Base-by-base conservation (phyloP, 345 rosid species). In the Pugionium dolabratum region DNA sequence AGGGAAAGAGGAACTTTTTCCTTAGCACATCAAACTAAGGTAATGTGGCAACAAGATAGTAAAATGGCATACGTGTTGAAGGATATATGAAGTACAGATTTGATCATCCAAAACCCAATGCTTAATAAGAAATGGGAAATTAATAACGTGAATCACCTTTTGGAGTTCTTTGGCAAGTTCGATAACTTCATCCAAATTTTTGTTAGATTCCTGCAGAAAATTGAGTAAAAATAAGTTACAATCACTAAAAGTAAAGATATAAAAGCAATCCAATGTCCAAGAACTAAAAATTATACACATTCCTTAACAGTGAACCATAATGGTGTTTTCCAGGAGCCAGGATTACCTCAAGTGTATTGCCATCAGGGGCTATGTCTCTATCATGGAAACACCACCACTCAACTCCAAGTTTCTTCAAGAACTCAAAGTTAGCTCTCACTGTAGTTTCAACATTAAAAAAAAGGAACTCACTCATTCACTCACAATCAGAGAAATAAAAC, bases 371-470 rank as follows among this genome's bases (percentile, higher is more conserved):
- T 8, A 94, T 86, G 77, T 94, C 97, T 64, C 97, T 86, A 71
- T 94, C 99, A 65, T 94, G 99, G 77, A 94, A 94, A 76, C 97
- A 90, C 99, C 99, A 90, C 64, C 75, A 47, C 51, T 90, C 95
- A 79, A 94, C 91, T 67, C 99, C 99, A 66, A 94, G 87, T 79
- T 90, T 94, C 75, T 84, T 78, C 56, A 90, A 64, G 72, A 94
- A 88, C 87, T 94, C 99, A 64, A 94, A 90, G 80, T 94, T 94
- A 61, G 96, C 99, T 72, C 96, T 88, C 99, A 94, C 99, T 94
- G 76, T 42, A 67, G 66, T 52, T 47, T 36, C 48, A 55, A 0
- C 54, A 66, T 32, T 39, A 64, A 54, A 32, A 9, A 59, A 32
- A 34, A 40, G 3, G 2, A 72, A 51, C 9, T 40, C 70, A 72